Evolutionary conservation across 2,329 filamentous ascomycete species (phyloP).

Genomic region (Pyrenochaeta sp.): DNA sequence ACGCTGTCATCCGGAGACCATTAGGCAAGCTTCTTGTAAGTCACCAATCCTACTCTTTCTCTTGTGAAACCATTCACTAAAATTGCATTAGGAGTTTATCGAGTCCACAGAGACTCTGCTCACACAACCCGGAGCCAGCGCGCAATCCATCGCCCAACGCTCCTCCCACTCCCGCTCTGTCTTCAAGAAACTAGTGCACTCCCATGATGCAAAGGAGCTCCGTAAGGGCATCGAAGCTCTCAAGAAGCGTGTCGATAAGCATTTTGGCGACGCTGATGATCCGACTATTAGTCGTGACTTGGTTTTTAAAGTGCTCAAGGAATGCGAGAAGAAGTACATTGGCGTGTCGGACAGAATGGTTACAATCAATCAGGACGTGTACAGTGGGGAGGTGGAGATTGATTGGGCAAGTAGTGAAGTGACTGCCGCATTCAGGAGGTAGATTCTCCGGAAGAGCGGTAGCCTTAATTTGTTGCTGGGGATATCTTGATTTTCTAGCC

Average conservation of each 20-base stretch:
- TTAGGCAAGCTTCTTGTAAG: constrained; percentile 80
- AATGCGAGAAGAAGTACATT: constrained; percentile 66
- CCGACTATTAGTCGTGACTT: constrained; percentile 68
- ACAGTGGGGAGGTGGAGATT: constrained; percentile 56
- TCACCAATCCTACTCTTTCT: not conserved
- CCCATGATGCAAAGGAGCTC: constrained; percentile 84
- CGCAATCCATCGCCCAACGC: constrained; percentile 74
- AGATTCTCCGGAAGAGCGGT: constrained; percentile 25
- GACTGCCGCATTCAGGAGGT: constrained; percentile 40
- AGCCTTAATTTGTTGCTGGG: constrained; percentile 17
- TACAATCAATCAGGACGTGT: constrained; percentile 54
- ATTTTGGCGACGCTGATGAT: constrained; percentile 91
- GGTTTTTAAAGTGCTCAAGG: constrained; percentile 67
- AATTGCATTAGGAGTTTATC: constrained; percentile 72
- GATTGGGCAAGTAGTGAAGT: constrained; percentile 47
- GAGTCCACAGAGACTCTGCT: constrained; percentile 83
- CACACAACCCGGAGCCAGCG: constrained; percentile 61
- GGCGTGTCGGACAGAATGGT: constrained; percentile 61
- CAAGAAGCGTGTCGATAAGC: constrained; percentile 93
- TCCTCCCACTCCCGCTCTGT: constrained; percentile 82
- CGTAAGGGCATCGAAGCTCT: constrained; percentile 89
- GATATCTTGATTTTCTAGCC: constrained; percentile 2
- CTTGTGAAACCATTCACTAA: constrained; percentile 4
- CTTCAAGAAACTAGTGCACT: constrained; percentile 85
- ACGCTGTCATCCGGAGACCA: constrained; percentile 86